A percentile compares a stretch with the other conserved stretches of the same genome.
phyloP scores from a whole-genome alignment of 305 asterid species.

The Stenogyne calaminthoides region DNA sequence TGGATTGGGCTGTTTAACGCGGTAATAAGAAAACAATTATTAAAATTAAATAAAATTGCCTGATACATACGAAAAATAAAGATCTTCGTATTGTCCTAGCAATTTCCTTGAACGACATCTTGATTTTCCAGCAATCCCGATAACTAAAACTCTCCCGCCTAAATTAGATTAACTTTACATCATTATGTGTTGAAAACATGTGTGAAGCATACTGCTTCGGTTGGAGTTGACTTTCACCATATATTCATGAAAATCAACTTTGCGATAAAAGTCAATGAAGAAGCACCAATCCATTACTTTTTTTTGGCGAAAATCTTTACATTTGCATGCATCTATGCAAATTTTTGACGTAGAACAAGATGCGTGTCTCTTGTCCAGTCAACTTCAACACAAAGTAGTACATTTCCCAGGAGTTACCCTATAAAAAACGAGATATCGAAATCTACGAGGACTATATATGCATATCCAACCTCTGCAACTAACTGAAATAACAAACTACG shows the following conservation, averaged over 20 bases:
- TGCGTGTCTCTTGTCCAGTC: not conserved
- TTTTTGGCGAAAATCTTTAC: not conserved
- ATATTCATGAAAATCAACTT: not conserved
- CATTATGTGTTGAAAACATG: not conserved
- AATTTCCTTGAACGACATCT: not conserved
- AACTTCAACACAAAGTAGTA: not conserved
- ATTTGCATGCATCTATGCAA: not conserved
- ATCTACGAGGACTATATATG: not conserved
- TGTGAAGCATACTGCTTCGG: not conserved
- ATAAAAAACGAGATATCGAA: not conserved
- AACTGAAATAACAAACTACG: conserved; percentile 8
- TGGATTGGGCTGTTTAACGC: not conserved
- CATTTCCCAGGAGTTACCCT: not conserved
- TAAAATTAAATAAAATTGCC: not conserved
- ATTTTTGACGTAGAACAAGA: not conserved
- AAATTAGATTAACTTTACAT: not conserved
- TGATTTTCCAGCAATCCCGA: no score
- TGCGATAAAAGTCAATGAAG: not conserved
- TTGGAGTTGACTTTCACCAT: not conserved
- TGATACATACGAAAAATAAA: not conserved
- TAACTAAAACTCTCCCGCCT: not conserved
- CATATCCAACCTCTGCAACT: not conserved
- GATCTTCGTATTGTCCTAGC: not conserved
- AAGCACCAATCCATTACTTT: not conserved
- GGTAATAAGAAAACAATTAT: not conserved